Percentiles rank a stretch among this genome's conserved stretches.
phyloP scores from a whole-genome alignment of 2,329 filamentous ascomycete species.

The Elsinoe perseae region DNA sequence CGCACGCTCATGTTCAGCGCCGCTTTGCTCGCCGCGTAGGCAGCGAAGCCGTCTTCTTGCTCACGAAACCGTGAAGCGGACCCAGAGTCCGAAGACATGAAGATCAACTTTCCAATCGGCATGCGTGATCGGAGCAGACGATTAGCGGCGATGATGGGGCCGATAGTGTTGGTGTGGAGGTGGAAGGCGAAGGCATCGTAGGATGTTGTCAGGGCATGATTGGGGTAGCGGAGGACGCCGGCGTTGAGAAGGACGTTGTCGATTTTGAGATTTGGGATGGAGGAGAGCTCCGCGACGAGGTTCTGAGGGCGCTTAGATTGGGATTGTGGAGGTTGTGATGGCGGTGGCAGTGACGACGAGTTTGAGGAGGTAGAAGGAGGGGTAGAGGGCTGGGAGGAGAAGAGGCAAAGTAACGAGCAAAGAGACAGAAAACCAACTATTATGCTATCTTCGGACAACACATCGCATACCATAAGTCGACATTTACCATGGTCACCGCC shows the following conservation, averaged over 20 bases:
- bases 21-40: conserved; percentile 50
- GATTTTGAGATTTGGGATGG: conserved; percentile 38
- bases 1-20: conserved; percentile 49
- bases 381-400: neutral
- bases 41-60: conserved; percentile 52
- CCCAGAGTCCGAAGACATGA: conserved; percentile 52
- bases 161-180: conserved; percentile 51
- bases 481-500: conserved; percentile 40
- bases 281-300: conserved; percentile 36
- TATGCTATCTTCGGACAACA: conserved; percentile 47
- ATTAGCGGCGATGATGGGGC: conserved; percentile 51
- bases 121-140: conserved; percentile 43
- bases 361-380: neutral
- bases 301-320: conserved; percentile 27
- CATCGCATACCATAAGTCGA: conserved; percentile 45
- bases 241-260: conserved; percentile 52
- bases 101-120: conserved; percentile 44
- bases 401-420: neutral
- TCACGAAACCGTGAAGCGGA: conserved; percentile 45
- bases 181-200: conserved; percentile 49
- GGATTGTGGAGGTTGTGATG: neutral
- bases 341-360: neutral
- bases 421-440: conserved; percentile 27
- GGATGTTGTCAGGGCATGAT: conserved; percentile 34
- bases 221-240: conserved; percentile 49